These are phyloP conservation scores for Bryoglossum gracile DNA, from an alignment of 495 filamentous ascomycete genomes.

Conservation along the genomic window DNA sequence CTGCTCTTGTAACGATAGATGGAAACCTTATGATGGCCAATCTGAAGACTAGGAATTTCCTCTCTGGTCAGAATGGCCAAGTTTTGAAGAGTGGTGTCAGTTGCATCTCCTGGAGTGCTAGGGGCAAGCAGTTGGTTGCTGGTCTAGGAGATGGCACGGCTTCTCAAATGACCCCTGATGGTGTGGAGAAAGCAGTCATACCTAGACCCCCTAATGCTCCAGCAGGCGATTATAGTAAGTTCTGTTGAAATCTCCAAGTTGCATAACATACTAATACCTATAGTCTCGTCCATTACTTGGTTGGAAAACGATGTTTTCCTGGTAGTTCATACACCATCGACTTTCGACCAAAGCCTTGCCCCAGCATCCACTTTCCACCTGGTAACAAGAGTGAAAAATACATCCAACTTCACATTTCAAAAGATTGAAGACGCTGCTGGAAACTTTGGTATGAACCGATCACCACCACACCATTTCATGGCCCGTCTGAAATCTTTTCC, in stretches of 20 bases:
- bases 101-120: constrained; percentile 84
- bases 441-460: constrained; percentile 55
- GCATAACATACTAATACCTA: constrained; percentile 18
- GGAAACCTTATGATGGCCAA: constrained; percentile 82
- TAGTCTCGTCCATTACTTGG: constrained; percentile 84
- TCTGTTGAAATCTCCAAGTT: not conserved
- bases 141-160: constrained; percentile 76
- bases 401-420: constrained; percentile 55
- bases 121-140: constrained; percentile 87
- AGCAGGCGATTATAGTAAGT: constrained; percentile 59
- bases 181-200: constrained; percentile 64
- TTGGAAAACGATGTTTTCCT: constrained; percentile 84
- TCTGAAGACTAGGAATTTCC: constrained; percentile 54
- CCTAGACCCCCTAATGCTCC: constrained; percentile 67
- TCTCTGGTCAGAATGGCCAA: constrained; percentile 50
- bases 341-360: constrained; percentile 46
- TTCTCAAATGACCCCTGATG: constrained; percentile 77
- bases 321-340: constrained; percentile 60
- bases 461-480: constrained; percentile 69
- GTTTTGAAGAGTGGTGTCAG: constrained; percentile 68
- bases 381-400: constrained; percentile 56
- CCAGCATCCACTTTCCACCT: constrained; percentile 65
- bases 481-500: constrained; percentile 67
- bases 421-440: constrained; percentile 65
- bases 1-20: constrained; percentile 71